Conservation (phyloP, 164 flowering plant species). For the Magnolia officinalis region DNA sequence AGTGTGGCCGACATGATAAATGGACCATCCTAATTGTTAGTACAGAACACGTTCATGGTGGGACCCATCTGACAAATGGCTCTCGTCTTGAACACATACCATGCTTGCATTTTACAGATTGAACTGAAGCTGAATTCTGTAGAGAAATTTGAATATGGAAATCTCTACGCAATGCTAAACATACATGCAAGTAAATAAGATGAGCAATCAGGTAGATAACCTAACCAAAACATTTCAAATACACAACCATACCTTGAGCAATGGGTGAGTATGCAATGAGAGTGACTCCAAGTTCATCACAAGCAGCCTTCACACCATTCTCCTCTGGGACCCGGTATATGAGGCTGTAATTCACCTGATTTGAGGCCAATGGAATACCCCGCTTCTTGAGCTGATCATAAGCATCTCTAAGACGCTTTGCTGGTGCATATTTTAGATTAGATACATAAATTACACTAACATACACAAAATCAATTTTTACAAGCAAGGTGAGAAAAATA, state of each 20-base stretch:
- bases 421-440: conserved; percentile 28
- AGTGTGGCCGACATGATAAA: too few relatives aligned
- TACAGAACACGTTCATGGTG: too few relatives aligned
- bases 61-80: too few relatives aligned
- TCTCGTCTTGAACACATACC: too few relatives aligned
- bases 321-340: conserved; percentile 88
- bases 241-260: conserved; percentile 62
- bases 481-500: conserved; percentile 17
- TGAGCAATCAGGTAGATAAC: too few relatives aligned
- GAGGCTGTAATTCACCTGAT: conserved; percentile 97
- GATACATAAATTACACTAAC: neutral
- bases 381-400: conserved; percentile 69
- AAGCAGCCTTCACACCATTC: conserved; percentile 89
- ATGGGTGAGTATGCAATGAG: conserved; percentile 94
- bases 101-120: too few relatives aligned
- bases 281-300: conserved; percentile 94
- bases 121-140: too few relatives aligned
- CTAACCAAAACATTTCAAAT: too few relatives aligned
- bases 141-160: too few relatives aligned
- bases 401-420: conserved; percentile 83
- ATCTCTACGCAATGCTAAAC: too few relatives aligned
- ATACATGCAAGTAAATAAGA: too few relatives aligned
- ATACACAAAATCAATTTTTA: neutral
- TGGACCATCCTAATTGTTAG: too few relatives aligned
- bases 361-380: conserved; percentile 91